Conservation (phyloP, 495 filamentous ascomycete genomes). For the Podospora pseudoanserina region DNA sequence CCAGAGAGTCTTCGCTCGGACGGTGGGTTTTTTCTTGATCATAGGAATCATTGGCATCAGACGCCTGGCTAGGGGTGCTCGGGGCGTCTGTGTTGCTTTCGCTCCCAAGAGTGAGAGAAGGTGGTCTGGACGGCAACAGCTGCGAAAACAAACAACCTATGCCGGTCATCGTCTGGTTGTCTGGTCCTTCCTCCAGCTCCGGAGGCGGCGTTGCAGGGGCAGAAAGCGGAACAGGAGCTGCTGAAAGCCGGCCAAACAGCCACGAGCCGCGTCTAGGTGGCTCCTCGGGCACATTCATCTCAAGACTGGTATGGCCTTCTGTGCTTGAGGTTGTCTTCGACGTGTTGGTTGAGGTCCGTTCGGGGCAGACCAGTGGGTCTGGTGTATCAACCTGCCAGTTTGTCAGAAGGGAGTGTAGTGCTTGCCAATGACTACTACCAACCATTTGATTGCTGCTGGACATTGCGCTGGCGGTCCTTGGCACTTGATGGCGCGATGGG, state of each 20-base stretch:
- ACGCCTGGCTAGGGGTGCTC: background rate
- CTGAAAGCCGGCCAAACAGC: background rate
- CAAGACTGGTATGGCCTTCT: background rate
- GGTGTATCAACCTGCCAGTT: background rate
- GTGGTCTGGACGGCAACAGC: slow-evolving; percentile 14
- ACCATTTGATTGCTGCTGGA: background rate
- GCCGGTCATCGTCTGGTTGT: slow-evolving; percentile 18
- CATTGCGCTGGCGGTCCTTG: background rate
- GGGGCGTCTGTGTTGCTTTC: slow-evolving; percentile 6
- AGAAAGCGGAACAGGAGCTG: background rate
- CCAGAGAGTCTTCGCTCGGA: slow-evolving; percentile 38
- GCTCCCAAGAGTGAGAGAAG: slow-evolving; percentile 17
- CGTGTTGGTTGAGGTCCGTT: no score
- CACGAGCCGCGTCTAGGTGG: background rate
- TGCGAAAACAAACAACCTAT: slow-evolving; percentile 18
- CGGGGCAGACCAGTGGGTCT: background rate
- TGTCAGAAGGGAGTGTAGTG: background rate
- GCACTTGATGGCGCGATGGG: background rate
- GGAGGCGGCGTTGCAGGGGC: slow-evolving; percentile 20
- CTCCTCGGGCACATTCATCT: background rate
- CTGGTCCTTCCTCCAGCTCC: slow-evolving; percentile 5
- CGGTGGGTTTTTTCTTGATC: slow-evolving; percentile 64
- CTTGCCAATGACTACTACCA: background rate
- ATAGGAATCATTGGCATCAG: background rate
- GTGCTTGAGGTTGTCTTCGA: background rate